A percentile compares a stretch with the other conserved stretches of the same genome.
Evolutionary conservation across 495 filamentous ascomycete genomes (phyloP).

Genomic region (Penicillium diatomitis): DNA sequence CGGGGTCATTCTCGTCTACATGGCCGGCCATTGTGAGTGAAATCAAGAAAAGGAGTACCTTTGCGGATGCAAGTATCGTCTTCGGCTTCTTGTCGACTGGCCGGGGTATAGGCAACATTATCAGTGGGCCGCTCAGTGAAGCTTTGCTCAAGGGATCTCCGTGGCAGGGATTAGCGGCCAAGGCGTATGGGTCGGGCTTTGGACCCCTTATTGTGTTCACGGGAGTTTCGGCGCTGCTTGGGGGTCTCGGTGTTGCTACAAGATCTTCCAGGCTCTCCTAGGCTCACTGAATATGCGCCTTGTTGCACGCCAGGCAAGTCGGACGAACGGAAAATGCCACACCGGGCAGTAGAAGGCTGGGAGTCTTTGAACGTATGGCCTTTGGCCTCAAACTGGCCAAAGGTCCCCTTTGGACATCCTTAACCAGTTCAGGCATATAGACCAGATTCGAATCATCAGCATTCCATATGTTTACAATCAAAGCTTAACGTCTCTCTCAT

Average conservation of each 20-base stretch:
- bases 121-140: constrained; percentile 49
- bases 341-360: too few species aligned
- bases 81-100: constrained; percentile 48
- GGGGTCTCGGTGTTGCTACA: constrained; percentile 25
- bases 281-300: background rate
- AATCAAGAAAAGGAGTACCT: constrained; percentile 26
- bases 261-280: constrained; percentile 4
- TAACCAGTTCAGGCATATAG: too few species aligned
- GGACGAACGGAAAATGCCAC: too few species aligned
- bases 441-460: too few species aligned
- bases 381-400: too few species aligned
- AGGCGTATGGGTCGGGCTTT: constrained; percentile 33
- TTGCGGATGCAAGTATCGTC: constrained; percentile 41
- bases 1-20: constrained; percentile 45
- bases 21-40: constrained; percentile 50
- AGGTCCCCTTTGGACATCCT: too few species aligned
- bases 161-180: constrained; percentile 11
- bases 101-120: constrained; percentile 51
- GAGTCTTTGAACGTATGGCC: too few species aligned
- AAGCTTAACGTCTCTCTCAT: too few species aligned
- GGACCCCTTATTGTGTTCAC: constrained; percentile 37
- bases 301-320: background rate
- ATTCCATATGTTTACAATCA: too few species aligned
- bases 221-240: constrained; percentile 33
- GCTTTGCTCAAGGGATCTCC: constrained; percentile 28